Base-by-base conservation (phyloP, 768 basidiomycete species). In the Termitomyces titanicus region DNA sequence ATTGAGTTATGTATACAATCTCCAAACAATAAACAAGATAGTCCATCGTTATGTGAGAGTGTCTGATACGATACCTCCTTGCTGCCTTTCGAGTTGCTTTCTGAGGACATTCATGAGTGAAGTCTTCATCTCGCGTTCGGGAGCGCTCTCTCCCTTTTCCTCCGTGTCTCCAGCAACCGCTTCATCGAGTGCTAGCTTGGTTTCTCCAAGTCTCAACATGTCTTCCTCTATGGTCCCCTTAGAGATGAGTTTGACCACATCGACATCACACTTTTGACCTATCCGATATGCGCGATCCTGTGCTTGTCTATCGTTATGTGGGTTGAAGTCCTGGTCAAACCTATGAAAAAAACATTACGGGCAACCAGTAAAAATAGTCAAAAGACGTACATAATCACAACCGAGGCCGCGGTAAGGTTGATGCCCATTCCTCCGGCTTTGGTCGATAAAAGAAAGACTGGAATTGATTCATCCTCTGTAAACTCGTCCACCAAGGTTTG, bases 291-390 rank as follows among this genome's bases (percentile, higher is more conserved):
- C 94, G 33, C 97, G 86, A 70, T 99, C 97, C 56, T 96, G 94
- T 0, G 97, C 97, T 73, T 99, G 97, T 57, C 89, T 85, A 71
- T 98, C 97, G 68, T 99, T 99, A 72, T 94, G 92, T 3, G 92
- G 92, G 68, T 98, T 98, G 73, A 98, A 99, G 68, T 98, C 96
- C 66, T 96, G 94, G 67, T 99, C 96, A 66, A 94, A 97, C 84
- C 88, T 90, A 55, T 27, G 40, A 9, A 55, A 68, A 49, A 40
- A 25, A 27, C 8, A 52, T 24, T 53, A 24, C 22, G 53, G 25
- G 39, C 24, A 40, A 35, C 17, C 25, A 39, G 13, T 15, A 15
- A 31, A 46, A 53, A 46, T 48, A 58, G 53, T 5, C 64, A 31
- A 13, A 31, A 37, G 22, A 68, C 84, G 43, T 57, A 89, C 89